A percentile compares a stretch with the other conserved stretches of the same genome.
These are phyloP conservation scores for Tolypocladium album DNA, from an alignment of 2,329 filamentous ascomycete species.

Conservation along the genomic window DNA sequence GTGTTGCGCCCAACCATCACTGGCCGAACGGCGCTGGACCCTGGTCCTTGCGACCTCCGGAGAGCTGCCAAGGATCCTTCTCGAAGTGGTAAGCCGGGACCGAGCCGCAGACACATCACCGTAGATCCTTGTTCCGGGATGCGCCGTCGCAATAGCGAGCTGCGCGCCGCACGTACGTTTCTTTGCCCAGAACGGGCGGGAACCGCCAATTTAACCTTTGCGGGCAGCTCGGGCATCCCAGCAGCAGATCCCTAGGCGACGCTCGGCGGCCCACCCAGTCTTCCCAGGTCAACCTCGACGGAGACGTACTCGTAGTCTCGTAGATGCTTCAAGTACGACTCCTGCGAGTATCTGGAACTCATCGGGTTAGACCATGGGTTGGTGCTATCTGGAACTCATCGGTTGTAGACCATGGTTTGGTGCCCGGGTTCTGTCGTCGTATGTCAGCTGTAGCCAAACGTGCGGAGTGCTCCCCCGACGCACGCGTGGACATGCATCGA, in stretches of 20 bases:
- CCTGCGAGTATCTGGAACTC: too few relatives aligned
- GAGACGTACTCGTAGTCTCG: too few relatives aligned
- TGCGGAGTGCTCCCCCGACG: not conserved
- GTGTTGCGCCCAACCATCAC: not conserved
- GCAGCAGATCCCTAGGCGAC: not conserved
- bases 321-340: too few relatives aligned
- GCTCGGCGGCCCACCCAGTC: not conserved
- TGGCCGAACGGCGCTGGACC: not conserved
- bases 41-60: not conserved
- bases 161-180: not conserved
- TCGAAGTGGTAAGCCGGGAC: constrained; percentile 8
- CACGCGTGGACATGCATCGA: not conserved
- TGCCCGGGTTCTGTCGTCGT: not conserved
- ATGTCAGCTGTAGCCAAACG: not conserved
- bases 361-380: not conserved
- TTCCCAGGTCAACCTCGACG: not conserved
- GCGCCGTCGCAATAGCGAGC: not conserved
- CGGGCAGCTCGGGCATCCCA: not conserved
- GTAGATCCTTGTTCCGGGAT: constrained; percentile 2
- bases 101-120: constrained; percentile 1
- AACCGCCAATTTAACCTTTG: not conserved
- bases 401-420: not conserved
- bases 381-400: too few relatives aligned
- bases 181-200: not conserved
- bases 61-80: constrained; percentile 2